Percentiles rank a stretch among this genome's conserved stretches.
phyloP scores from a whole-genome alignment of 352 stramenopile species.

The Pythium rhizo-oryzae region DNA sequence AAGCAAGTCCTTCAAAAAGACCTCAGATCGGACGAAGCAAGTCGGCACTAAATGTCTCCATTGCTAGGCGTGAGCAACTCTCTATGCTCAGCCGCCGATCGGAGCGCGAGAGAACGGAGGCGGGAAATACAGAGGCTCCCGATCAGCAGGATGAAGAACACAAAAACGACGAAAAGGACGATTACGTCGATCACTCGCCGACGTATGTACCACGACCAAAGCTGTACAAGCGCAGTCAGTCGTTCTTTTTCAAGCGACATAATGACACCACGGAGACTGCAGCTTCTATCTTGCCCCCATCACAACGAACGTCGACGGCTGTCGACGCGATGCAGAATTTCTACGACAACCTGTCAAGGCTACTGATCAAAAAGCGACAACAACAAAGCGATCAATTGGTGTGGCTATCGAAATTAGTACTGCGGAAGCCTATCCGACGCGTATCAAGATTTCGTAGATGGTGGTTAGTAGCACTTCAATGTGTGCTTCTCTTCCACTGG shows the following conservation, averaged over 20 bases:
- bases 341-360: constrained; percentile 25
- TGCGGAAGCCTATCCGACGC: constrained; percentile 33
- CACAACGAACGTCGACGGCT: constrained; percentile 4
- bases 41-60: constrained; percentile 42
- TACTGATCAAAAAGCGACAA: constrained; percentile 24
- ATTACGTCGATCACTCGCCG: constrained; percentile 10
- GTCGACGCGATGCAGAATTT: constrained; percentile 28
- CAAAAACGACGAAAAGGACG: constrained; percentile 12
- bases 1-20: not conserved
- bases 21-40: constrained; percentile 44
- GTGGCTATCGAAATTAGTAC: constrained; percentile 28
- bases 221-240: constrained; percentile 20
- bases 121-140: constrained; percentile 6
- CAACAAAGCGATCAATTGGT: not conserved
- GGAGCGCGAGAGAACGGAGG: constrained; percentile 28
- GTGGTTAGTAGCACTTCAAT: constrained; percentile 49
- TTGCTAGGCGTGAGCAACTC: constrained; percentile 31
- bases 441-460: constrained; percentile 36
- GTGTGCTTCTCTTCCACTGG: constrained; percentile 46
- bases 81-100: constrained; percentile 30
- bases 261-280: not conserved
- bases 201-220: constrained; percentile 23
- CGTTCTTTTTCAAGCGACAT: constrained; percentile 19
- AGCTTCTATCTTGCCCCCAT: not conserved
- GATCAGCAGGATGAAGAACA: not conserved